Percentiles rank a stretch among this genome's conserved stretches.
Evolutionary conservation across 768 basidiomycete genomes (phyloP).

Genomic region (Rhizopogon vinicolor): DNA sequence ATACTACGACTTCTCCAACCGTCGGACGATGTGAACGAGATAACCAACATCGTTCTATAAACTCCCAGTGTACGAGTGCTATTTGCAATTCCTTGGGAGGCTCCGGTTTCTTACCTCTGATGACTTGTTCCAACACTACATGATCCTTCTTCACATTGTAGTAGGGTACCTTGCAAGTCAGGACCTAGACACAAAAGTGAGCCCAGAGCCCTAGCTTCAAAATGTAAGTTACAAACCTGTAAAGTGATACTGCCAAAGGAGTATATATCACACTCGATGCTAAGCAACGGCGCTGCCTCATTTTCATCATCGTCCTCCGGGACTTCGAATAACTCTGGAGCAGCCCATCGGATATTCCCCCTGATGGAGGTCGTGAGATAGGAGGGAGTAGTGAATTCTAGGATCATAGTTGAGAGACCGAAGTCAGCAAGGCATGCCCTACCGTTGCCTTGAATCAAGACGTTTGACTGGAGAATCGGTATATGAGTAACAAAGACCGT

Average conservation of each 20-base stretch:
- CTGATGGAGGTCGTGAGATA: slow-evolving; percentile 3
- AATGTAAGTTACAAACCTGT: slow-evolving; percentile 4
- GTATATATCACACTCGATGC: slow-evolving; percentile 36
- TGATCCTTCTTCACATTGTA: no score
- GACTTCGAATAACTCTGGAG: slow-evolving; percentile 28
- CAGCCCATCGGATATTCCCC: slow-evolving; percentile 42
- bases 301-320: background rate
- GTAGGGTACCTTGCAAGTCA: no score
- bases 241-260: slow-evolving; percentile 38
- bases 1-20: no score
- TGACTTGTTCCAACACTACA: no score
- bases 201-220: no score
- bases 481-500: background rate
- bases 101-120: no score
- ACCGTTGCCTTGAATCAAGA: slow-evolving; percentile 33
- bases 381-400: slow-evolving; percentile 25
- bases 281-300: background rate
- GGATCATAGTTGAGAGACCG: slow-evolving; percentile 35
- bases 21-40: no score
- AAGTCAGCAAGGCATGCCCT: slow-evolving; percentile 38
- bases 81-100: no score
- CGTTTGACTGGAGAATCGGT: background rate
- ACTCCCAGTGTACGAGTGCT: no score
- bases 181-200: no score
- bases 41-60: no score